Conservation (phyloP, 192 early-diverging fungal species). For the Rhizoclosmatium sp. region DNA sequence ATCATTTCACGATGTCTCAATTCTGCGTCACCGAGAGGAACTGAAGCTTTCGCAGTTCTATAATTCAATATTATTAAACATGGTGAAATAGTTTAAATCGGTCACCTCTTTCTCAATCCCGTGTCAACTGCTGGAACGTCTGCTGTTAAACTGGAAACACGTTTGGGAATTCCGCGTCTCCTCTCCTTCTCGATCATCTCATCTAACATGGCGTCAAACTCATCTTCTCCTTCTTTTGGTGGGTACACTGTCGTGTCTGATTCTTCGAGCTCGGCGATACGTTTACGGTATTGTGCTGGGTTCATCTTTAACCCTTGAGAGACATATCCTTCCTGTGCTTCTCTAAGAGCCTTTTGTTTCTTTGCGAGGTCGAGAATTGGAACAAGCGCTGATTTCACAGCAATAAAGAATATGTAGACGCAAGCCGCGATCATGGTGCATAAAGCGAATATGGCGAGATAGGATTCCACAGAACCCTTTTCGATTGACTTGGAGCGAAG, state of each 20-base stretch:
- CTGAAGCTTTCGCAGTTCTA: not conserved
- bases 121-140: not conserved
- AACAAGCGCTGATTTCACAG: not conserved
- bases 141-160: not conserved
- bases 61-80: not conserved
- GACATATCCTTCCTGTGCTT: too few relatives aligned
- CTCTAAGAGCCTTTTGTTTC: not conserved
- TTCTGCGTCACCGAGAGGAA: not conserved
- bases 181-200: conserved; percentile 13
- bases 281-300: not conserved
- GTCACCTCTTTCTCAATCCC: conserved; percentile 18
- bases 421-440: not conserved
- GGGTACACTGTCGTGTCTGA: not conserved
- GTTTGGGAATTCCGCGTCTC: not conserved
- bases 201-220: conserved; percentile 12
- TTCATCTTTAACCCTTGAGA: not conserved
- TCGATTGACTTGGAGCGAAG: not conserved
- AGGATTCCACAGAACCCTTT: not conserved
- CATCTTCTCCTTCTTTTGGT: not conserved
- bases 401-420: not conserved
- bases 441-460: not conserved
- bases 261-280: not conserved
- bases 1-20: conserved; percentile 1
- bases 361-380: not conserved
- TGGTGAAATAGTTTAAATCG: not conserved